Base-by-base conservation (phyloP, 768 basidiomycete genomes). In the Mycena kentingensis region DNA sequence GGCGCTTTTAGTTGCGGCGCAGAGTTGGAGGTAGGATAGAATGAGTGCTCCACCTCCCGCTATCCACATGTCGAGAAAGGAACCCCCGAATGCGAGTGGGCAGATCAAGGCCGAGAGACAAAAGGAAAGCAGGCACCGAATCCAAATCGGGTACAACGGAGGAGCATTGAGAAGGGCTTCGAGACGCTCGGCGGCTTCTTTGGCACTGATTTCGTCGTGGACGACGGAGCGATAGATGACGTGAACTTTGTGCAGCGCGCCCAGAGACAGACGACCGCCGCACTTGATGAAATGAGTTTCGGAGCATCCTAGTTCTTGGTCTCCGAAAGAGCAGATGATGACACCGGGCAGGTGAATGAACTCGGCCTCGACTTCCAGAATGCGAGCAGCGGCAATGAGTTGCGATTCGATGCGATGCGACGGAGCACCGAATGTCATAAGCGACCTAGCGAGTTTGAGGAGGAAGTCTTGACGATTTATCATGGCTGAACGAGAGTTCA, bases 341-440 rank as follows among this genome's bases (percentile, higher is more conserved):
- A 90, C 79, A 16, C 78, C 81, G 21, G 89, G 90, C 13, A 91
- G 73, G 69, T 94, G 88, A 34, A 96, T 88, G 65, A 94, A 95
- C 66, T 95, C 91, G 38, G 92, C 91, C 66, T 92, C 85, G 49
- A 97, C 83, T 62, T 94, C 93, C 16, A 98, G 84, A 46, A 94
- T 93, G 15, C 85, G 80, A 0, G 94, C 91, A 7, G 91, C 91
- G 10, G 93, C 88, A 27, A 88, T 77, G 32, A 98, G 83, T 66
- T 97, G 94, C 2, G 92, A 87, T 70, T 96, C 93, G 54, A 98
- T 90, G 27, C 95, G 84, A 71, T 98, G 95, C 21, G 91, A 93
- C 0, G 93, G 93, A 16, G 93, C 91, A 4, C 93, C 93, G 64
- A 90, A 95, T 12, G 85, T 85, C 90, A 98, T 94, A 34, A 97